Evolutionary conservation across 768 basidiomycete genomes (phyloP), one percentile per base, ranked within the genome.

Genomic region (Boletus tylopilopsis): DNA sequence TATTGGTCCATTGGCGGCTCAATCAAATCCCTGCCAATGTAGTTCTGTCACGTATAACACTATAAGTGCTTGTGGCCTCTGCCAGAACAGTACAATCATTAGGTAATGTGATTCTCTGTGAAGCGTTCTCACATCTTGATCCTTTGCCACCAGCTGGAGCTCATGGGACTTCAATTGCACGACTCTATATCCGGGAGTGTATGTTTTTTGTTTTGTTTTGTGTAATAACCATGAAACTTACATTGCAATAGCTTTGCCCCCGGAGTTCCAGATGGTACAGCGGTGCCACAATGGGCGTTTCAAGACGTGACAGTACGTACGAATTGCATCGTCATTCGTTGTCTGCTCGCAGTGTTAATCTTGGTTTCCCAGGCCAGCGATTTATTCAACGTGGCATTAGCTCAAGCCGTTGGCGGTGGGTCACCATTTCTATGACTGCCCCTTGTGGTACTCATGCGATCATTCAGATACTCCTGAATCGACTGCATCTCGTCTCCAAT

Each of bases 211-310:
- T 15, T 19, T 21, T 43, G 5, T 47, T 6, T 12, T 21, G 6
- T 33, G 2, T 8, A 24, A 21, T 42, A 32, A 12, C 21, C n/a
- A 11, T 21, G 2, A 18, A 18, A 16, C 23, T 54, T 12, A 56
- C 16, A 24, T 24, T 37, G 7, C 48, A 19, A 46, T 35, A 79
- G 79, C n/a, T 83, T 68, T 52, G 76, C 80, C 0, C 44, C 66
- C 13, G 57, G 64, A n/a, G 64, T 85, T 41, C 83, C 84, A 3
- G 50, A 57, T 0, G 75, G 74, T 9, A 71, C 77, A 2, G 66
- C 70, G 11, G 72, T 85, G 18, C 84, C 82, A 9, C 74, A 73
- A 11, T 86, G 84, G 84, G 83, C 83, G 12, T 86, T 77, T 51
- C 65, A 78, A 29, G 75, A 81, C 48, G 76, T 84, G 19, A 63